Percentiles rank a stretch among this genome's conserved stretches.
These are phyloP conservation scores for Penicillium sp. DNA, from an alignment of 2,329 filamentous ascomycete genomes.

Conservation along the genomic window DNA sequence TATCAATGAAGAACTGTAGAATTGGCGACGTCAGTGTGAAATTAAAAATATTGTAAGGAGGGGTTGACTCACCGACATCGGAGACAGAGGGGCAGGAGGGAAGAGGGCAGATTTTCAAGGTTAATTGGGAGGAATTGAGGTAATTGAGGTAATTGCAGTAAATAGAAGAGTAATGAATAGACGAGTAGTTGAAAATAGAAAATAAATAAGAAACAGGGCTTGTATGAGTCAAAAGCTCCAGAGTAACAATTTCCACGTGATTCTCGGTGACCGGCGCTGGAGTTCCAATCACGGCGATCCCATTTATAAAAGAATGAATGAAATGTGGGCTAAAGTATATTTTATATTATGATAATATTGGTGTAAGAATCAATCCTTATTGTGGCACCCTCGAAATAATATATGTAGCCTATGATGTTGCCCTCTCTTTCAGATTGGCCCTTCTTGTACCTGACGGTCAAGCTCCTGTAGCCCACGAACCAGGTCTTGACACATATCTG, in stretches of 20 bases:
- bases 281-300: conserved; percentile 17
- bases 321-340: background rate
- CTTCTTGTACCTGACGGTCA: conserved; percentile 22
- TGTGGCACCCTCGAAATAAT: background rate
- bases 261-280: conserved; percentile 23
- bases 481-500: conserved; percentile 30
- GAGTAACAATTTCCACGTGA: conserved; percentile 25
- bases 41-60: conserved; percentile 12
- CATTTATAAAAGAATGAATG: conserved; percentile 6
- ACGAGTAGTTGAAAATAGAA: background rate
- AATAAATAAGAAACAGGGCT: background rate
- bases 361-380: background rate
- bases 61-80: conserved; percentile 36
- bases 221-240: conserved; percentile 19
- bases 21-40: conserved; percentile 12
- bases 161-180: background rate
- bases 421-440: background rate
- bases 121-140: conserved; percentile 1
- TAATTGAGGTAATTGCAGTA: background rate
- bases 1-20: conserved; percentile 69
- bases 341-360: background rate
- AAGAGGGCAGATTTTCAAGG: background rate
- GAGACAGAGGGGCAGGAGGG: background rate
- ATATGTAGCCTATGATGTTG: background rate
- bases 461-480: conserved; percentile 29